Evolutionary conservation across 495 filamentous ascomycete species (phyloP).

Genomic region (Penicillium paradoxum): DNA sequence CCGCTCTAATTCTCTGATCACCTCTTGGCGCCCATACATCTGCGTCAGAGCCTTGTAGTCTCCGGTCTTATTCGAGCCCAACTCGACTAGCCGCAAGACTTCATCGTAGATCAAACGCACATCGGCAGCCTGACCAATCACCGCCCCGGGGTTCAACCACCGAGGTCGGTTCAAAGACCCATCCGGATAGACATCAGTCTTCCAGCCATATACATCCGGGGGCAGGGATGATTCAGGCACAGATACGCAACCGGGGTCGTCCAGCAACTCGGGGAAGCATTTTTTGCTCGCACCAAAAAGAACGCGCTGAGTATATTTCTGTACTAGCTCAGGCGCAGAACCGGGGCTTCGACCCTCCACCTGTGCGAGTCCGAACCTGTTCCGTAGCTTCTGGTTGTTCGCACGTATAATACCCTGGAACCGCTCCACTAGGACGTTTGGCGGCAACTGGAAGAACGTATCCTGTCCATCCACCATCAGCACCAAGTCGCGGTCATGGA

Average conservation of each 20-base stretch:
- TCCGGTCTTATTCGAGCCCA: conserved; percentile 29
- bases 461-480: conserved; percentile 55
- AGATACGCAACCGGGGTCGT: conserved; percentile 48
- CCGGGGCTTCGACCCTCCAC: conserved; percentile 22
- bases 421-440: conserved; percentile 52
- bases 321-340: conserved; percentile 29
- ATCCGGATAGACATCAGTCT: conserved; percentile 43
- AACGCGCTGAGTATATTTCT: conserved; percentile 51
- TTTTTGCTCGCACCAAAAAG: conserved; percentile 58
- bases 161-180: conserved; percentile 43
- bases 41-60: conserved; percentile 51
- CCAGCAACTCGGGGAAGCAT: conserved; percentile 43
- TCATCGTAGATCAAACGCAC: conserved; percentile 48
- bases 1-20: conserved; percentile 48
- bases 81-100: conserved; percentile 39
- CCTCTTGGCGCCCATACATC: conserved; percentile 57
- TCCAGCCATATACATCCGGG: conserved; percentile 52
- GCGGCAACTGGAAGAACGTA: conserved; percentile 58
- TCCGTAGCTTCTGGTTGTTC: conserved; percentile 43
- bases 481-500: conserved; percentile 56
- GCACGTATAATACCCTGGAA: conserved; percentile 47
- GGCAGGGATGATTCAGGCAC: conserved; percentile 54
- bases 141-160: conserved; percentile 47
- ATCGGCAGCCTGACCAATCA: conserved; percentile 50
- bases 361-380: conserved; percentile 43